Percentiles rank a stretch among this genome's conserved stretches.
These are phyloP conservation scores for Leccinum huronense DNA, from an alignment of 1,284 basidiomycete species.

Conservation along the genomic window DNA sequence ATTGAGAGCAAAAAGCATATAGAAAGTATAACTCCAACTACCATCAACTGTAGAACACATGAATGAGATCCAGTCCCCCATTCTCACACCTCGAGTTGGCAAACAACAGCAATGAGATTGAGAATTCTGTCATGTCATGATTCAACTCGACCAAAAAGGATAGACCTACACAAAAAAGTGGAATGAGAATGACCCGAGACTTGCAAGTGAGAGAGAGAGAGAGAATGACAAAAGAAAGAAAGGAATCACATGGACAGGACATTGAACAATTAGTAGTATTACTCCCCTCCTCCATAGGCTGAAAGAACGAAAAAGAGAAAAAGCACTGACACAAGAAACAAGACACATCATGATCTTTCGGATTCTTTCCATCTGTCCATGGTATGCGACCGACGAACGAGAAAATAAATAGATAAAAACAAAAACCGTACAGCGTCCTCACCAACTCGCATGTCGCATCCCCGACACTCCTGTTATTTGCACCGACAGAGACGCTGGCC, in stretches of 20 bases:
- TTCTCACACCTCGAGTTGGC: no score
- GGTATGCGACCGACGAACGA: not conserved
- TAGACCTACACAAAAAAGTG: no score
- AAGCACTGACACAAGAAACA: not conserved
- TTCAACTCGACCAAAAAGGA: slow-evolving; percentile 38
- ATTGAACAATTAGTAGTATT: slow-evolving; percentile 22
- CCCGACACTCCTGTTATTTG: slow-evolving; percentile 27
- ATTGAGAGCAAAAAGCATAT: no score
- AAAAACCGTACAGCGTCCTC: not conserved
- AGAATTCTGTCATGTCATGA: no score
- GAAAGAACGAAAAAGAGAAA: not conserved
- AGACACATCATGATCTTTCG: not conserved
- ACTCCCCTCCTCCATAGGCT: not conserved
- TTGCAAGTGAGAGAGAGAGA: not conserved
- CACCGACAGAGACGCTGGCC: slow-evolving; percentile 7
- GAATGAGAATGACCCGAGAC: no score
- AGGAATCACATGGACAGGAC: slow-evolving; percentile 10
- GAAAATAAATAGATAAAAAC: not conserved
- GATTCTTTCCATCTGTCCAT: not conserved
- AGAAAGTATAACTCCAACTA: no score
- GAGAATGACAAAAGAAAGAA: slow-evolving; percentile 6
- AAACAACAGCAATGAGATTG: no score
- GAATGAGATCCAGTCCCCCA: not conserved
- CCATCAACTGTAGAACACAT: not conserved
- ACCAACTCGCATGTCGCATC: slow-evolving; percentile 31